phyloP scores from a whole-genome alignment of 495 filamentous ascomycete genomes.

The Barbatosphaeria neglecta region DNA sequence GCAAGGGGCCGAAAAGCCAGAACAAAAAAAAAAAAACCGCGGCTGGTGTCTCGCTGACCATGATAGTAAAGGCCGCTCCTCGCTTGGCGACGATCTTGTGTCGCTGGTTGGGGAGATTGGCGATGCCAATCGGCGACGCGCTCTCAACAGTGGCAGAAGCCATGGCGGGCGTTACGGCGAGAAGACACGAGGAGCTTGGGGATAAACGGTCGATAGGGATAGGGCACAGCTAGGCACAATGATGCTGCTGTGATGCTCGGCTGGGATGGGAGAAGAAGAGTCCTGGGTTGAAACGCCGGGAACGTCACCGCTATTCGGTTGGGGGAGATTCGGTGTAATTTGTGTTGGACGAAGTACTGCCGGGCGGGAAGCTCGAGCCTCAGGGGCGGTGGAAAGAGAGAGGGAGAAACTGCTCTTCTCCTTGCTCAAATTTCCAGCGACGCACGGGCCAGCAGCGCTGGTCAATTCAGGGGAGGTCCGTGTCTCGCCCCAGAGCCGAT shows the following conservation, averaged over 20 bases:
- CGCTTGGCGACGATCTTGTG: conserved; percentile 99
- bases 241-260: background rate
- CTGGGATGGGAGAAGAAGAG: conserved; percentile 1
- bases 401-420: conserved; percentile 13
- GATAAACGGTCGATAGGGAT: conserved; percentile 2
- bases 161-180: no score
- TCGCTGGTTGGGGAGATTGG: conserved; percentile 95
- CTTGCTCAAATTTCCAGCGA: conserved; percentile 25
- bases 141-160: conserved; percentile 67
- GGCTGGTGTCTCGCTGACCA: no score
- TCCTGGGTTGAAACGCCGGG: background rate
- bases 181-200: no score
- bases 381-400: no score
- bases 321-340: conserved; percentile 12
- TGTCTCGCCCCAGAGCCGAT: conserved; percentile 1
- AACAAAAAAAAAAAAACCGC: background rate
- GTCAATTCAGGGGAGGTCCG: background rate
- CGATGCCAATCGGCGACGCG: conserved; percentile 95
- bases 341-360: conserved; percentile 9
- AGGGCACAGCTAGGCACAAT: background rate
- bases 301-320: background rate
- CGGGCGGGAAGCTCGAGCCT: conserved; percentile 19
- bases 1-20: no score
- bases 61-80: conserved; percentile 97
- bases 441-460: conserved; percentile 8